A percentile compares a stretch with the other conserved stretches of the same genome.
Evolutionary conservation across 257 asterid species (phyloP).

Genomic region (Nicotiana knightiana): DNA sequence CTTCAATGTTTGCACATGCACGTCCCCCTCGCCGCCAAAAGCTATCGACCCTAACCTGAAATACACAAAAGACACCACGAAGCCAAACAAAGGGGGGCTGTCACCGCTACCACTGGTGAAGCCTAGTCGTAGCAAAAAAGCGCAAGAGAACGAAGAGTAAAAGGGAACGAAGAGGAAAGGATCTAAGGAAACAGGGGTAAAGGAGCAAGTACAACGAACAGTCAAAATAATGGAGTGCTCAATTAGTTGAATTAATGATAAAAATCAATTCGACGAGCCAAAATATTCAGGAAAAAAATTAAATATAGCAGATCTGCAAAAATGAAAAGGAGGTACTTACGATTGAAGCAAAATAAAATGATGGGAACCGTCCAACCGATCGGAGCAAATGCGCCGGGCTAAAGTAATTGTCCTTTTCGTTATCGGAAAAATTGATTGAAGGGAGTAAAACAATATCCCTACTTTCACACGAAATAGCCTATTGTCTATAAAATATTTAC

Average conservation of each 20-base stretch:
- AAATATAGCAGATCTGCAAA: constrained; percentile 17
- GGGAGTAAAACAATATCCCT: neutral
- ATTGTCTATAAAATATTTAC: neutral
- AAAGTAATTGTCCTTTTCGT: neutral
- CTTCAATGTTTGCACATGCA: too few relatives aligned
- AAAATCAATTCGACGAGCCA: too few relatives aligned
- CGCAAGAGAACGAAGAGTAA: too few relatives aligned
- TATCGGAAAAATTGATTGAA: neutral
- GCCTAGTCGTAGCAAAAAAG: too few relatives aligned
- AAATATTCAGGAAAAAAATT: too few relatives aligned
- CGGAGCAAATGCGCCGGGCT: constrained; percentile 1
- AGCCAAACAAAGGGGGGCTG: too few relatives aligned
- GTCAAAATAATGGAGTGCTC: neutral
- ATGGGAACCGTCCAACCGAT: neutral
- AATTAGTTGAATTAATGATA: too few relatives aligned
- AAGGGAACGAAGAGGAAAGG: too few relatives aligned
- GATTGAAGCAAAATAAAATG: neutral
- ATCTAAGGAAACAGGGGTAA: neutral
- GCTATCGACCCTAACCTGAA: too few relatives aligned
- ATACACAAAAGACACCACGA: too few relatives aligned
- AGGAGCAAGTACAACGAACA: neutral
- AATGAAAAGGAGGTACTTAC: constrained; percentile 13
- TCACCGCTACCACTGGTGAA: too few relatives aligned
- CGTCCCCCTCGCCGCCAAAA: too few relatives aligned
- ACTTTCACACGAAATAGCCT: neutral